A percentile compares a stretch with the other conserved stretches of the same genome.
phyloP scores from a whole-genome alignment of 805 yeast species.

The Metschnikowia drakensbergensis region DNA sequence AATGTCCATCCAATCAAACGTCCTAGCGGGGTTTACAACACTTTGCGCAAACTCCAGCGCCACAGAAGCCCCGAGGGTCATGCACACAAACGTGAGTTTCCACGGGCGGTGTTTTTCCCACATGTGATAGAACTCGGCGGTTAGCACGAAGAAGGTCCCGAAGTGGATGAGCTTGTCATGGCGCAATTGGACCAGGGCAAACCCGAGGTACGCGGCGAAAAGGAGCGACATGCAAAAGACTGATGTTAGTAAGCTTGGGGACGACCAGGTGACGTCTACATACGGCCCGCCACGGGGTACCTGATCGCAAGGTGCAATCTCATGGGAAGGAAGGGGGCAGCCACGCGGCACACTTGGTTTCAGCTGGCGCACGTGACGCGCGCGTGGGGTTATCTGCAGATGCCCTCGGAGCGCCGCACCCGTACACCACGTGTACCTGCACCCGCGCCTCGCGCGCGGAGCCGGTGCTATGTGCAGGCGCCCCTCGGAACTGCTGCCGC shows the following conservation, averaged over 20 bases:
- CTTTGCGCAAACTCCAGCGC: slow-evolving; percentile 52
- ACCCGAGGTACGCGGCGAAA: slow-evolving; percentile 46
- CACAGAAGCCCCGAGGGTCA: slow-evolving; percentile 47
- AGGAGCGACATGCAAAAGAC: slow-evolving; percentile 26
- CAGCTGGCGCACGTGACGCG: too few relatives aligned
- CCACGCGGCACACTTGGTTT: too few relatives aligned
- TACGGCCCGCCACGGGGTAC: slow-evolving; percentile 1
- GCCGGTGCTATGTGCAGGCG: too few relatives aligned
- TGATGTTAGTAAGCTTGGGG: slow-evolving; percentile 7
- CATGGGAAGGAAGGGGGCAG: neutral
- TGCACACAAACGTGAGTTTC: slow-evolving; percentile 31
- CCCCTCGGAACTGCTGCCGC: too few relatives aligned
- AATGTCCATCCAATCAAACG: slow-evolving; percentile 50
- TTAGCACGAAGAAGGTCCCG: slow-evolving; percentile 42
- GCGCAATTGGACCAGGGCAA: slow-evolving; percentile 43
- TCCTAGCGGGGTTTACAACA: slow-evolving; percentile 41
- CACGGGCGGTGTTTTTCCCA: slow-evolving; percentile 30
- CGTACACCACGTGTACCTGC: neutral
- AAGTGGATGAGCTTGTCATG: slow-evolving; percentile 55
- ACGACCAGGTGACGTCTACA: neutral
- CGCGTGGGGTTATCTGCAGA: too few relatives aligned
- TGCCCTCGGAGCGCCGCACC: neutral
- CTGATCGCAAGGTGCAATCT: slow-evolving; percentile 1
- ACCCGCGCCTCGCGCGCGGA: too few relatives aligned
- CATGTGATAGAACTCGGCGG: slow-evolving; percentile 46